These are phyloP conservation scores for Chaetomiaceae sp. DNA, from an alignment of 2,329 filamentous ascomycete species.

Conservation along the genomic window DNA sequence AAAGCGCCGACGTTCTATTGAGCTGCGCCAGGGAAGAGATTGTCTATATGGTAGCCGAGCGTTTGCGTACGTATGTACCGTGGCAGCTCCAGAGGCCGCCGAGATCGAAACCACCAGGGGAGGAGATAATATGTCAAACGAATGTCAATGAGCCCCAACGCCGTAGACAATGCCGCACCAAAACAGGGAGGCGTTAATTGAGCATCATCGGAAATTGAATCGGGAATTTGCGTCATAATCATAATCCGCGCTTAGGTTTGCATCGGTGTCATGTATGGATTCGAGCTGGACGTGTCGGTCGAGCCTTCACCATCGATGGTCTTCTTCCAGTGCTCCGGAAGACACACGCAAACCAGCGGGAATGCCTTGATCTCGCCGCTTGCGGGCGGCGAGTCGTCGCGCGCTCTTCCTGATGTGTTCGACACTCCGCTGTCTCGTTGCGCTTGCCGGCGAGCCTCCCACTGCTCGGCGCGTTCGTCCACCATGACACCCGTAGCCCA, in stretches of 20 bases:
- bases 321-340: constrained; percentile 93
- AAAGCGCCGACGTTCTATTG: no score
- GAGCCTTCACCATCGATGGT: constrained; percentile 87
- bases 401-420: constrained; percentile 61
- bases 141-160: constrained; percentile 28
- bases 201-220: constrained; percentile 30
- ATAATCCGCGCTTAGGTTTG: constrained; percentile 25
- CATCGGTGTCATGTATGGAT: constrained; percentile 29
- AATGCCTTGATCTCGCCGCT: constrained; percentile 94
- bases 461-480: constrained; percentile 80
- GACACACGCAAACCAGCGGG: constrained; percentile 90
- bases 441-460: constrained; percentile 68
- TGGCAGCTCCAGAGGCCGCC: constrained; percentile 14
- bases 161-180: constrained; percentile 28
- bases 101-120: constrained; percentile 19
- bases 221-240: constrained; percentile 26
- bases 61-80: not conserved
- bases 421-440: constrained; percentile 94
- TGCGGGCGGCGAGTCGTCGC: constrained; percentile 58
- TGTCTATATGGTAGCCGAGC: not conserved
- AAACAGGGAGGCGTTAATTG: constrained; percentile 28
- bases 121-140: constrained; percentile 20
- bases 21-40: no score
- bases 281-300: constrained; percentile 54
- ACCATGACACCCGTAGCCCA: constrained; percentile 93